Base-by-base conservation (phyloP, 2,329 filamentous ascomycete species). In the Sporothrix luriei region DNA sequence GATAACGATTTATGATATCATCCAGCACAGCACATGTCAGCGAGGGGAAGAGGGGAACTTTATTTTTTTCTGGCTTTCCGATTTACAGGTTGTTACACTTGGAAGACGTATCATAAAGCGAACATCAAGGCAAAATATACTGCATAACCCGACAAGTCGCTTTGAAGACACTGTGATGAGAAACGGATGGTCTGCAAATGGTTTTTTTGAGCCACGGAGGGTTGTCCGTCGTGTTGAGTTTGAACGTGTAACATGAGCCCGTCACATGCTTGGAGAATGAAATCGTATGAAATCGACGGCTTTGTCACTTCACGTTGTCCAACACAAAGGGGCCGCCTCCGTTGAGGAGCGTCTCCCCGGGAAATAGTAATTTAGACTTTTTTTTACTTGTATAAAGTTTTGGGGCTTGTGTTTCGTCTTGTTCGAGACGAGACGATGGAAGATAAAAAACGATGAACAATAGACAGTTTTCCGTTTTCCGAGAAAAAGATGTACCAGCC, bases 401-500 rank as follows among this genome's bases (percentile, higher is more conserved):
- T 62, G 55, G 33, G 54, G 33, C 4, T 51, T 55, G 49, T 57
- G 57, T 24, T 64, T 57, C 51, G 66, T 26, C 46, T 59, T 66
- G 54, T 68, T 51, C 16, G 51, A 33, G 26, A 46, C 33, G 55
- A 57, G 54, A 66, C 33, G 62, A 62, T 61, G 67, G 54, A 52
- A 68, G 49, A 13, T 14, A 62, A 68, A 64, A 66, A 70, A 54
- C 66, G 70, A 69, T 62, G 66, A 71, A 69, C 62, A 71, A 72
- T 70, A 66, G 57, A 70, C 69, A 71, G 59, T 61, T 71, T 72
- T 73, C 70, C 72, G 64, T 66, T 72, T 71, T 70, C 71, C 70
- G 68, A 71, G 69, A 70, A 68, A 69, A 68, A 69, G 69, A 69
- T 71, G 69, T 71, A 71, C 72, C 71, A 71, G 71, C 71, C 72